Evolutionary conservation across 768 basidiomycete species (phyloP).

Genomic region (Tremella fuciformis): DNA sequence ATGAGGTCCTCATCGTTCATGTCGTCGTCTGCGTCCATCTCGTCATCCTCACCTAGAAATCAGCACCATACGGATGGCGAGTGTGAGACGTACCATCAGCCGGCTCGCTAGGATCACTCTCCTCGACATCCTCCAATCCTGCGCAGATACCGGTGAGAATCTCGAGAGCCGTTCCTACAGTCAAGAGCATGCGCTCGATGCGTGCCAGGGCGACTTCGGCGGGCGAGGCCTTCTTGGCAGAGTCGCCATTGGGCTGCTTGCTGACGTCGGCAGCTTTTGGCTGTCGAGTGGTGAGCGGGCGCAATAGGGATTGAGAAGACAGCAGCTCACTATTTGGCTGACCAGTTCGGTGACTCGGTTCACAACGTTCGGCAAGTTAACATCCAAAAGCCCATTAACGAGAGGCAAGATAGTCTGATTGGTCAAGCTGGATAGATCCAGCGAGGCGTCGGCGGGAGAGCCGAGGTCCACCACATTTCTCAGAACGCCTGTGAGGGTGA

Average conservation of each 20-base stretch:
- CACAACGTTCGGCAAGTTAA: conserved; percentile 34
- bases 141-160: conserved; percentile 85
- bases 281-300: conserved; percentile 30
- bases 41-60: conserved; percentile 28
- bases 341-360: conserved; percentile 33
- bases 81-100: conserved; percentile 17
- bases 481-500: conserved; percentile 30
- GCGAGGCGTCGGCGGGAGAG: conserved; percentile 25
- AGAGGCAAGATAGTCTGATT: conserved; percentile 43
- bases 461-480: conserved; percentile 33
- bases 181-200: conserved; percentile 68
- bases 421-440: conserved; percentile 33
- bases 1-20: conserved; percentile 50
- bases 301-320: neutral
- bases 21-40: conserved; percentile 45
- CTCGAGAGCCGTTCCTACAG: conserved; percentile 78
- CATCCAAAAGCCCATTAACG: conserved; percentile 40
- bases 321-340: conserved; percentile 30
- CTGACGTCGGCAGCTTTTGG: conserved; percentile 18
- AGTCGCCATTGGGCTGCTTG: conserved; percentile 72
- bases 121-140: conserved; percentile 60
- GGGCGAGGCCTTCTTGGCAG: conserved; percentile 52
- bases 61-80: conserved; percentile 1
- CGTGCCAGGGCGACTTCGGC: conserved; percentile 69
- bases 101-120: conserved; percentile 27